Evolutionary conservation across 139 green algal species (phyloP).

Genomic region (Tetraselmis chui): DNA sequence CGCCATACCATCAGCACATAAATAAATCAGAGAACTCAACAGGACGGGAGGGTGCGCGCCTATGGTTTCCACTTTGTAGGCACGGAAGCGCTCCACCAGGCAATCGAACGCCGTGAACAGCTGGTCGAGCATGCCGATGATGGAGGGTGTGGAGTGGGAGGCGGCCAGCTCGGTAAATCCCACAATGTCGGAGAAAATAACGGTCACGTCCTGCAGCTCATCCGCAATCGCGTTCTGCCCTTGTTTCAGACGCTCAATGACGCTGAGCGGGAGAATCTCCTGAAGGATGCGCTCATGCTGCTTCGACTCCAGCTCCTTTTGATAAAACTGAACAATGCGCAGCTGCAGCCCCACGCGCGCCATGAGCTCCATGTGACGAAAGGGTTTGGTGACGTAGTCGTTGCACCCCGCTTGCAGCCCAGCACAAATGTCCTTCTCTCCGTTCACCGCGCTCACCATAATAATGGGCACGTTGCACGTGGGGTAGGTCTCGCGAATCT

Average conservation of each 20-base stretch:
- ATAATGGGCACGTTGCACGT: constrained; percentile 31
- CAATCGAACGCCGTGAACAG: constrained; percentile 41
- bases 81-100: constrained; percentile 24
- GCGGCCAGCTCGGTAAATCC: constrained; percentile 34
- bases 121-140: constrained; percentile 44
- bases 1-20: too few relatives aligned
- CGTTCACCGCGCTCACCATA: constrained; percentile 29
- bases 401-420: constrained; percentile 29
- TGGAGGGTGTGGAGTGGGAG: constrained; percentile 21
- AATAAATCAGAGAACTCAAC: too few relatives aligned
- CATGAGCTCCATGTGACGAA: constrained; percentile 28
- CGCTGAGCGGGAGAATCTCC: constrained; percentile 34
- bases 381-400: constrained; percentile 41
- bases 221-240: constrained; percentile 30
- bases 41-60: neutral
- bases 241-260: constrained; percentile 33
- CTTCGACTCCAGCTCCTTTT: neutral
- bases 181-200: constrained; percentile 45
- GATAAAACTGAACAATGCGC: neutral
- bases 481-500: constrained; percentile 21
- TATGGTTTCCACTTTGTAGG: constrained; percentile 40
- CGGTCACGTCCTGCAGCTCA: constrained; percentile 27
- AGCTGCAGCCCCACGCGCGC: constrained; percentile 39
- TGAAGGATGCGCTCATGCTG: constrained; percentile 19
- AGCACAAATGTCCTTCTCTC: constrained; percentile 30